Evolutionary conservation across 2,329 filamentous ascomycete genomes (phyloP).

Genomic region (Colletotrichum filicis): DNA sequence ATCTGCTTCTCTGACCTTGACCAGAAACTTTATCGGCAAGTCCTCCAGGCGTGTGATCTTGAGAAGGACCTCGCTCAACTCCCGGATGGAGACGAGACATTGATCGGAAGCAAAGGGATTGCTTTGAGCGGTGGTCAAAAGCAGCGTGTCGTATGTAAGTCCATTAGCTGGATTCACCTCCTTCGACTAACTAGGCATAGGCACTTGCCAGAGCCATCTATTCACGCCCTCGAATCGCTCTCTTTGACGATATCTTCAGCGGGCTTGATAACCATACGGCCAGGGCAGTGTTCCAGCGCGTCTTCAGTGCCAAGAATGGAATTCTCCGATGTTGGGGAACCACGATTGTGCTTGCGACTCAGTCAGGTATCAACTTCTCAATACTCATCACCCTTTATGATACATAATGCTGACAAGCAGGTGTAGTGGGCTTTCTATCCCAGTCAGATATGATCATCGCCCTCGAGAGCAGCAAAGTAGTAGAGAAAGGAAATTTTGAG

Average conservation of each 20-base stretch:
- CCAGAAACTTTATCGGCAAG: constrained; percentile 38
- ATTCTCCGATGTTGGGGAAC: constrained; percentile 43
- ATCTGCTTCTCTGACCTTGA: constrained; percentile 43
- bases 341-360: constrained; percentile 51
- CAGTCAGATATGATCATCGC: constrained; percentile 49
- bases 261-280: constrained; percentile 50
- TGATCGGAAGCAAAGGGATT: constrained; percentile 57
- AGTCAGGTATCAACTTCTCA: constrained; percentile 38
- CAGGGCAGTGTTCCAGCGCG: constrained; percentile 42
- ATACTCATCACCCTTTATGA: neutral
- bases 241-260: constrained; percentile 53
- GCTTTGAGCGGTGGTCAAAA: constrained; percentile 59
- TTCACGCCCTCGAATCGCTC: constrained; percentile 42
- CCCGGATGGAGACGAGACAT: constrained; percentile 48
- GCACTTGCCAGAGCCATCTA: constrained; percentile 52
- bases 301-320: constrained; percentile 41
- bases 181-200: constrained; percentile 36
- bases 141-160: constrained; percentile 49
- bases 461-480: constrained; percentile 44
- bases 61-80: constrained; percentile 46
- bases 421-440: constrained; percentile 38
- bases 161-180: too few species aligned
- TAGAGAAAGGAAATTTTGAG: constrained; percentile 48
- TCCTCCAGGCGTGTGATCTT: constrained; percentile 45
- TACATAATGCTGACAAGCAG: neutral